phyloP scores from a whole-genome alignment of 495 filamentous ascomycete species.

The Podospora bellae-mahoneyi region DNA sequence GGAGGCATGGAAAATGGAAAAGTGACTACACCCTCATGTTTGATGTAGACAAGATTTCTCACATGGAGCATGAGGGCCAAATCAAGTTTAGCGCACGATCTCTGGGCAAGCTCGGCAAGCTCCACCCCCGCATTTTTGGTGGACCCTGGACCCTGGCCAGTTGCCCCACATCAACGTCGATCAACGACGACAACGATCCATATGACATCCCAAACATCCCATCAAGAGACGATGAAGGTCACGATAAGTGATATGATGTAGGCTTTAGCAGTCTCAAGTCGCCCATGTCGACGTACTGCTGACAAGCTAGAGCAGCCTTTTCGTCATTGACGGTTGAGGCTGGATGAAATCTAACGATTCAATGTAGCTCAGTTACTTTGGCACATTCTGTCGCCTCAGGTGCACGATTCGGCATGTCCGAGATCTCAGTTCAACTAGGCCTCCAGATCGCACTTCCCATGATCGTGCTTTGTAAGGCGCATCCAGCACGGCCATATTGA shows the following conservation, averaged over 20 bases:
- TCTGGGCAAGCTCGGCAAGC: neutral
- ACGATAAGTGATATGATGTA: neutral
- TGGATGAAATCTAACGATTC: neutral
- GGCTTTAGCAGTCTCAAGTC: no score
- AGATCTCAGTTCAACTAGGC: neutral
- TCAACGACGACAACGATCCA: neutral
- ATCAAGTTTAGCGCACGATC: neutral
- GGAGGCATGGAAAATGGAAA: no score
- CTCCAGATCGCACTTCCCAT: neutral
- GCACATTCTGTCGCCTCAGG: neutral
- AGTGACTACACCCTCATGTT: no score
- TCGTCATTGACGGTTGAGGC: neutral
- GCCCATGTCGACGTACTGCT: no score
- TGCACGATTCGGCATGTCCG: neutral
- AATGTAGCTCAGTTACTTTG: neutral
- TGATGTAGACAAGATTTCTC: no score
- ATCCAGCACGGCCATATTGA: no score
- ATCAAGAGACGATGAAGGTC: neutral
- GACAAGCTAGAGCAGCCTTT: neutral
- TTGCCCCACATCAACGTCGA: constrained; percentile 2
- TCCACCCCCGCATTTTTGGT: constrained; percentile 3
- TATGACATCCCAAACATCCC: neutral
- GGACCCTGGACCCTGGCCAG: neutral
- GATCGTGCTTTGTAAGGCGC: neutral
- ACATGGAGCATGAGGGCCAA: neutral